A percentile compares a stretch with the other conserved stretches of the same genome.
These are phyloP conservation scores for Ustilago esculenta DNA, from an alignment of 1,284 basidiomycete species.

Conservation along the genomic window DNA sequence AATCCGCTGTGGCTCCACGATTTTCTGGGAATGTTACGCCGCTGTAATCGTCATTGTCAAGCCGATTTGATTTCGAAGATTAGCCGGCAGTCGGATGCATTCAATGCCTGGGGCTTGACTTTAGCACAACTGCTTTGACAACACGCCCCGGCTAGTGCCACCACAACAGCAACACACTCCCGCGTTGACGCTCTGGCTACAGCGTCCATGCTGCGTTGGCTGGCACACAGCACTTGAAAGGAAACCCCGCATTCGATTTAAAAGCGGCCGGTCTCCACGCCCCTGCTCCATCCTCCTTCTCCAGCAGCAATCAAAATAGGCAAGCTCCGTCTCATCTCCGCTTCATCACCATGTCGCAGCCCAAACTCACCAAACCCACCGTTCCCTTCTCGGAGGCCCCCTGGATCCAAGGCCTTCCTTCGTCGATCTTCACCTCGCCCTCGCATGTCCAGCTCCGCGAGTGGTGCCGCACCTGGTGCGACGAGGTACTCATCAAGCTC, in stretches of 20 bases:
- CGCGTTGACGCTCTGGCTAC: too few species aligned
- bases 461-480: constrained; percentile 43
- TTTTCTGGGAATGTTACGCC: not conserved
- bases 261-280: too few species aligned
- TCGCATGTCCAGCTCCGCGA: constrained; percentile 46
- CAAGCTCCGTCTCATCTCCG: too few species aligned
- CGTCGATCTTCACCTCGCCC: constrained; percentile 43
- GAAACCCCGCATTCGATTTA: too few species aligned
- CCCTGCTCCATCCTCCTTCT: too few species aligned
- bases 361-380: constrained; percentile 44
- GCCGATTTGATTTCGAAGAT: too few species aligned
- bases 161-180: too few species aligned
- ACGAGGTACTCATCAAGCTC: constrained; percentile 41
- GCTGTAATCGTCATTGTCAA: too few species aligned
- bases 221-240: too few species aligned
- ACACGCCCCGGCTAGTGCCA: too few species aligned
- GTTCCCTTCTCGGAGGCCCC: constrained; percentile 50
- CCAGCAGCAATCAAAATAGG: not conserved
- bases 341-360: constrained; percentile 16
- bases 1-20: too few species aligned
- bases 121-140: not conserved
- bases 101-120: not conserved
- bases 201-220: too few species aligned
- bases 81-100: constrained; percentile 1
- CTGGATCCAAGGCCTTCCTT: constrained; percentile 53